Evolutionary conservation across 805 yeast species (phyloP).

Genomic region (Hanseniaspora jakobsenii): DNA sequence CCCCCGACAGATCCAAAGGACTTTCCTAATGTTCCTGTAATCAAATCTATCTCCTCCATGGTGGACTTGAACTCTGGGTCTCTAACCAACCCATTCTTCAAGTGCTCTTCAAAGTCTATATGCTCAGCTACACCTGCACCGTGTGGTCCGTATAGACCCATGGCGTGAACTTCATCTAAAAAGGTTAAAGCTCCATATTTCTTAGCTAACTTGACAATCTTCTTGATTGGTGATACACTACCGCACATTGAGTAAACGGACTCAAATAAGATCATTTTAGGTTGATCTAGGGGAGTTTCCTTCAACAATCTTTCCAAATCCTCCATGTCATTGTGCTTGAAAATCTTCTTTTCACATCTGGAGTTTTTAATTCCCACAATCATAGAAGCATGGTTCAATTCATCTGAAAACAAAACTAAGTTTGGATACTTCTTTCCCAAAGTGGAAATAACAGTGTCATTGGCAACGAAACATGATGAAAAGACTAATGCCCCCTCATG

Average conservation of each 20-base stretch:
- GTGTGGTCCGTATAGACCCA: conserved; percentile 97
- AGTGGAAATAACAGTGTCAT: conserved; percentile 84
- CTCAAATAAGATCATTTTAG: conserved; percentile 94
- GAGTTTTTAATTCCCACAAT: conserved; percentile 91
- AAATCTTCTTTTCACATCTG: conserved; percentile 73
- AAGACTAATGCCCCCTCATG: conserved; percentile 93
- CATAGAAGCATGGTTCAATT: conserved; percentile 94
- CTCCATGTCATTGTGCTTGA: conserved; percentile 76
- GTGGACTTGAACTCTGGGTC: conserved; percentile 39
- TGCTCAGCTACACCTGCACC: conserved; percentile 99
- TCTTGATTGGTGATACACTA: conserved; percentile 84
- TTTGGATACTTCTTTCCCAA: conserved; percentile 85
- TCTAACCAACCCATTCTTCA: conserved; percentile 43
- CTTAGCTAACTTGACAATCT: conserved; percentile 89
- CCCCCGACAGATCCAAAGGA: conserved; percentile 98
- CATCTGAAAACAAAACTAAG: conserved; percentile 85
- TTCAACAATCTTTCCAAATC: conserved; percentile 74
- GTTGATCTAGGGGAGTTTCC: conserved; percentile 70
- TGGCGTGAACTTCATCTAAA: conserved; percentile 97
- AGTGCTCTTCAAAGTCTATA: conserved; percentile 73
- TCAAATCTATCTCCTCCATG: conserved; percentile 84
- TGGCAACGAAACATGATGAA: conserved; percentile 91
- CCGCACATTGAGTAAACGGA: conserved; percentile 98
- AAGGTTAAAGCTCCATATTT: conserved; percentile 95
- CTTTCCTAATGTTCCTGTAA: conserved; percentile 95